Evolutionary conservation across 306 rosid genomes (phyloP).

Genomic region (Sicyos baderoa): DNA sequence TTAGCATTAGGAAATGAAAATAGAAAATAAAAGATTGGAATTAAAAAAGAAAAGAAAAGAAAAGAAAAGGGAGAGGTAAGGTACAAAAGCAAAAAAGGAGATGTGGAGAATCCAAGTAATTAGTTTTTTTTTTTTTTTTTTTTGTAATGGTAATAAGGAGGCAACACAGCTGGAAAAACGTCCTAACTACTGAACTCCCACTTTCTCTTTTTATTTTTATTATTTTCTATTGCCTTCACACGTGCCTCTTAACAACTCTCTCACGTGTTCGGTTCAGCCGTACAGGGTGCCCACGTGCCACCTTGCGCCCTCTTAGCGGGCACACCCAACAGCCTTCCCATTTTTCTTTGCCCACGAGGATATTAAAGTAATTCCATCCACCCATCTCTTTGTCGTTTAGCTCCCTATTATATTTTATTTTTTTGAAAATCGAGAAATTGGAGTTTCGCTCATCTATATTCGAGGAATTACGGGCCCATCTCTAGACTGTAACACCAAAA

Average conservation of each 20-base stretch:
- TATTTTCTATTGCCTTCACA: constrained; percentile 17
- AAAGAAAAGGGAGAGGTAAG: neutral
- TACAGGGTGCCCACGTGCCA: constrained; percentile 48
- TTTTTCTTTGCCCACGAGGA: neutral
- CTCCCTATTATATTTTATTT: too few relatives aligned
- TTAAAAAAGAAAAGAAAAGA: neutral
- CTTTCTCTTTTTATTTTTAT: neutral
- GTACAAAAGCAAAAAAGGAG: constrained; percentile 6
- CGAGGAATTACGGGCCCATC: too few relatives aligned
- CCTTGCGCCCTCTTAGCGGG: constrained; percentile 43
- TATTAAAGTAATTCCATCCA: constrained; percentile 3
- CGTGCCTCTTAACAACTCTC: constrained; percentile 23
- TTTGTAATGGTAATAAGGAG: constrained; percentile 14
- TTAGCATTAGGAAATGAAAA: neutral
- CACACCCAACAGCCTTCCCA: constrained; percentile 16
- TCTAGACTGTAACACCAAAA: too few relatives aligned
- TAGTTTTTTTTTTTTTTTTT: too few relatives aligned
- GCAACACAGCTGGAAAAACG: constrained; percentile 9
- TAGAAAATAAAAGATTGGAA: neutral
- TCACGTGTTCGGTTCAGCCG: constrained; percentile 36
- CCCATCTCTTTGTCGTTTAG: neutral
- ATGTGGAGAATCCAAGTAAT: constrained; percentile 5
- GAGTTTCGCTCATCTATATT: too few relatives aligned
- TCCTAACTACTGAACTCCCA: constrained; percentile 4
- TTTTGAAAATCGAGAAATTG: too few relatives aligned